Base-by-base conservation (phyloP, 2,329 filamentous ascomycete species). In the Falciphora oryzae region DNA sequence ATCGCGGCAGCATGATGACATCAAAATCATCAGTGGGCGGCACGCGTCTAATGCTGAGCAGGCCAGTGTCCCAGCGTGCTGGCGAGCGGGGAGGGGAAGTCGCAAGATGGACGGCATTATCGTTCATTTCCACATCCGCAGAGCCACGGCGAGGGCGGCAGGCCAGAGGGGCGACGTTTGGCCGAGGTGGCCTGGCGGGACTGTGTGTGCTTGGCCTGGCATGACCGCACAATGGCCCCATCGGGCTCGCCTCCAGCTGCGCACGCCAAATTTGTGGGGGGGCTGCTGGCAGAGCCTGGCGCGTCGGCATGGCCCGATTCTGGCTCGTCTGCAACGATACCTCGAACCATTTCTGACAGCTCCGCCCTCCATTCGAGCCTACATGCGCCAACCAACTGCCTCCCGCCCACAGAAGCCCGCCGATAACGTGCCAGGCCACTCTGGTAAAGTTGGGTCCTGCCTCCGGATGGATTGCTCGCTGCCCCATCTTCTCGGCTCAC, bases 301-400 rank as follows among this genome's bases (percentile, higher is more conserved):
- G 56, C 56, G 29, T 65, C 72, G 71, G 71, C 63, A 73, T 74
- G 71, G 72, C 71, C 72, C 70, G 72, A 74, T 71, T 70, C 69
- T 65, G 66, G 66, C 68, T 61, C 65, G 59, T 67, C 68, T 65
- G 64, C 68, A 65, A 67, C 64, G 65, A 44, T 62, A 59, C 65
- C 73, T 75, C 73, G 71, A 70, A 65, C 73, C 72, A 74, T 73
- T 73, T 73, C 68, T 67, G 67, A 66, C 67, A 68, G 67, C 70
- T 69, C 66, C 68, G 70, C 68, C 66, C 64, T 62, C 65, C 56
- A 66, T 25, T 35, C 22, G 31, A 59, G 25, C 38, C 25, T 28
- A 27, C 31, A 57, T 59, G 57, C 57, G 56, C 56, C 32, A 27
- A 59, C 28, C 31, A 44, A 61, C 35, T 61, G 31, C 27, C 56